phyloP scores from a whole-genome alignment of 768 basidiomycete genomes.

The Boletus sp. region DNA sequence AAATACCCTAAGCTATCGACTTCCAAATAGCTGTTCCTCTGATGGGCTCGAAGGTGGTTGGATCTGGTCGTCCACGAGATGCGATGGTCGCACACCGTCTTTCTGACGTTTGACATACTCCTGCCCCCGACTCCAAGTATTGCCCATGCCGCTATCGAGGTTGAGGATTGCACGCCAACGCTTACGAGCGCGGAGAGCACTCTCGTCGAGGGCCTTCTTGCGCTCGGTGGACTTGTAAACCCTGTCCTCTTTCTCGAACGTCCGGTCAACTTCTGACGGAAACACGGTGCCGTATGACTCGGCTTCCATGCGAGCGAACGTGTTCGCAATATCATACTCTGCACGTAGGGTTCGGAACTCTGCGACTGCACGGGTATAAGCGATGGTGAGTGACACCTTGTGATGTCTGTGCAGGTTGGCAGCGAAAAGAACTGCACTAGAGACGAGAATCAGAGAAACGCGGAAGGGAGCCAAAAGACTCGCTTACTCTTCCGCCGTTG shows the following conservation, averaged over 20 bases:
- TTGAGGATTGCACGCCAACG: constrained; percentile 73
- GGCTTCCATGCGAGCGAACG: constrained; percentile 80
- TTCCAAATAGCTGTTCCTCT: constrained; percentile 18
- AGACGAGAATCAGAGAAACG: constrained; percentile 10
- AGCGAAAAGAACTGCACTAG: constrained; percentile 78
- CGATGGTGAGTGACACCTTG: constrained; percentile 62
- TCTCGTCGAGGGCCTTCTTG: constrained; percentile 54
- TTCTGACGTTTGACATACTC: constrained; percentile 74
- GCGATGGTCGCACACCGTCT: constrained; percentile 64
- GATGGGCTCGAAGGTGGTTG: constrained; percentile 21
- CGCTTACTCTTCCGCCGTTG: constrained; percentile 87
- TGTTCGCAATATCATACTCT: constrained; percentile 74
- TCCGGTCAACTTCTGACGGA: constrained; percentile 57
- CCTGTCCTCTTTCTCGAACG: constrained; percentile 61
- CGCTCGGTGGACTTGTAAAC: constrained; percentile 59
- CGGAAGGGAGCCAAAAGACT: neutral
- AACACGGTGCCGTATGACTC: constrained; percentile 70
- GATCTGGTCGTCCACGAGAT: constrained; percentile 49
- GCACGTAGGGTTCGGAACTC: constrained; percentile 90
- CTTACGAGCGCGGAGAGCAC: constrained; percentile 64
- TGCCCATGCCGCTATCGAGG: constrained; percentile 36
- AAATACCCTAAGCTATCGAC: constrained; percentile 15
- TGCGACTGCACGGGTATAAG: constrained; percentile 75
- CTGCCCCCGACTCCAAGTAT: constrained; percentile 69
- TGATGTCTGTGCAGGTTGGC: constrained; percentile 73